These are phyloP conservation scores for Pythium periplocum DNA, from an alignment of 352 stramenopile genomes.

Conservation along the genomic window DNA sequence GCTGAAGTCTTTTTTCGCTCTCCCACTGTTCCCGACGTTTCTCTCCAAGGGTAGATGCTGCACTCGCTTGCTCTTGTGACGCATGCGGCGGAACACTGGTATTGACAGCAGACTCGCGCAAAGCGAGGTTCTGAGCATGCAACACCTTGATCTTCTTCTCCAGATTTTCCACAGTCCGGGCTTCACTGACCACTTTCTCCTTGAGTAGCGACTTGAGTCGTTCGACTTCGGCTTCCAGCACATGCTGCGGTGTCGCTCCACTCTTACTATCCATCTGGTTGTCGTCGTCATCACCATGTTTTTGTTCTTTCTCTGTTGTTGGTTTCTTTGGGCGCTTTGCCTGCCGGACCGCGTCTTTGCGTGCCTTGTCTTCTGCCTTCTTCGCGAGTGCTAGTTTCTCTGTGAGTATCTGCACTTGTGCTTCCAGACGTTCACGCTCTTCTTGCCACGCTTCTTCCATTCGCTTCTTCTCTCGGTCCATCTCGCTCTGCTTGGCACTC, in stretches of 20 bases:
- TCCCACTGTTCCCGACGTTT: slow-evolving; percentile 39
- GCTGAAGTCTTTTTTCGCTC: slow-evolving; percentile 63
- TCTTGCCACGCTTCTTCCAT: slow-evolving; percentile 40
- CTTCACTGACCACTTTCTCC: slow-evolving; percentile 47
- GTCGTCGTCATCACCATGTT: slow-evolving; percentile 15
- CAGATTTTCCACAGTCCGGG: slow-evolving; percentile 40
- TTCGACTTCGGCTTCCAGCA: slow-evolving; percentile 39
- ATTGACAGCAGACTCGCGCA: slow-evolving; percentile 32
- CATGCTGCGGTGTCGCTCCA: background rate
- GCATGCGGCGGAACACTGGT: slow-evolving; percentile 3
- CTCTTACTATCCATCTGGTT: background rate
- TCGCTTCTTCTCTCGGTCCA: slow-evolving; percentile 19
- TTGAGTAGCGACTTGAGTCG: slow-evolving; percentile 50
- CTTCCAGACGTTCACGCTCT: slow-evolving; percentile 44
- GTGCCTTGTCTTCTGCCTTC: slow-evolving; percentile 17
- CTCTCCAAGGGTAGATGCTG: background rate
- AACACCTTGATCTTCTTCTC: slow-evolving; percentile 70
- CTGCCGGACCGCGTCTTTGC: slow-evolving; percentile 11
- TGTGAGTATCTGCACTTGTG: slow-evolving; percentile 55
- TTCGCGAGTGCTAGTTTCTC: slow-evolving; percentile 48
- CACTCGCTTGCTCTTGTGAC: slow-evolving; percentile 1
- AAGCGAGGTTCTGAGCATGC: slow-evolving; percentile 75
- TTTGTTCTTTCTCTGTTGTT: slow-evolving; percentile 14
- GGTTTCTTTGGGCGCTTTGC: slow-evolving; percentile 2
- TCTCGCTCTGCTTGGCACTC: slow-evolving; percentile 32